Conservation (phyloP, 2,329 filamentous ascomycete genomes). For the Sclerotinia nivalis region DNA sequence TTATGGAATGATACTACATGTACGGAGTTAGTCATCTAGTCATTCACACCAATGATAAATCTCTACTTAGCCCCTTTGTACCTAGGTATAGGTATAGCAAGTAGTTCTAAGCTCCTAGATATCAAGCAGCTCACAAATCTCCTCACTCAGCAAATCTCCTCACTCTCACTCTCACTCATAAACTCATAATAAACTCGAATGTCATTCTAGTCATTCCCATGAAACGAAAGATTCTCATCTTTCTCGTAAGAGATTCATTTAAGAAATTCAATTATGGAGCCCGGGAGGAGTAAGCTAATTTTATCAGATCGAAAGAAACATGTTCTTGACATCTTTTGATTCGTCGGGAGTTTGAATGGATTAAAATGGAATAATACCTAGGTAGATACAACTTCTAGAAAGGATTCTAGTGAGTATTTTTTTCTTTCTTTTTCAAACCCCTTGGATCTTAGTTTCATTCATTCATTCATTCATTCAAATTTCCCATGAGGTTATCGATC, state of each 20-base stretch:
- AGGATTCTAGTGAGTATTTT: neutral
- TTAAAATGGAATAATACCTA: neutral
- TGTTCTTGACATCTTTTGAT: neutral
- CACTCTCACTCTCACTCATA: too few species aligned
- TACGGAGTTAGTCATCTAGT: too few species aligned
- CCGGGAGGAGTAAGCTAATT: neutral
- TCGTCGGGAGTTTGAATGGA: neutral
- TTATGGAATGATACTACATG: too few species aligned
- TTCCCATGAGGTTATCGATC: neutral
- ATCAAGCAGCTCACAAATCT: too few species aligned
- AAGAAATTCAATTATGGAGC: neutral
- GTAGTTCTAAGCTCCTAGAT: too few species aligned
- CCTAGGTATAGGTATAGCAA: too few species aligned
- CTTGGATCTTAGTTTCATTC: neutral
- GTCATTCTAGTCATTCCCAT: neutral
- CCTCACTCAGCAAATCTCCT: too few species aligned
- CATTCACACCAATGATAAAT: too few species aligned
- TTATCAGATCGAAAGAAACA: conserved; percentile 6
- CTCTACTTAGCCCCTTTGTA: too few species aligned
- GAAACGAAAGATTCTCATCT: conserved; percentile 7
- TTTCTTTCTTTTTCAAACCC: neutral
- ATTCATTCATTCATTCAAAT: neutral
- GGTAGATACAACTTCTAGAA: neutral
- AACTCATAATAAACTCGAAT: neutral
- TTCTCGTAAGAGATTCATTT: neutral